A percentile compares a stretch with the other conserved stretches of the same genome.
These are phyloP conservation scores for Lepidium aucheri DNA, from an alignment of 345 rosid species.

Conservation along the genomic window DNA sequence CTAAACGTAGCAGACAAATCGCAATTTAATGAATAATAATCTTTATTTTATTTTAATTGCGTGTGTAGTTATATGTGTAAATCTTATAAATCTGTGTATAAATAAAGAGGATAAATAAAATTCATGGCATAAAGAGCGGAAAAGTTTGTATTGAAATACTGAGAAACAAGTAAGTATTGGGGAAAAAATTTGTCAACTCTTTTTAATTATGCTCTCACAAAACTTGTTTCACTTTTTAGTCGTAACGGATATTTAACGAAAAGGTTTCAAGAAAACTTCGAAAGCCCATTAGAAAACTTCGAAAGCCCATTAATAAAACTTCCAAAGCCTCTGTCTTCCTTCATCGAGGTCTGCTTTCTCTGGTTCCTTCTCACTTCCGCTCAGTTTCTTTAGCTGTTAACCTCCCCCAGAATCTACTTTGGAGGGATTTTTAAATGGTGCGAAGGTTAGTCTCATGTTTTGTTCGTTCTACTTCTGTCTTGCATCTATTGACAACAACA, in stretches of 20 bases:
- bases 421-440: conserved; percentile 5
- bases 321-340: background rate
- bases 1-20: no score
- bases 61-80: no score
- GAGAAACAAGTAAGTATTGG: no score
- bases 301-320: background rate
- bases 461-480: background rate
- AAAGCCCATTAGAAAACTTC: background rate
- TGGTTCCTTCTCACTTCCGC: background rate
- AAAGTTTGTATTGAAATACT: no score
- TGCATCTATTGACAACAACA: background rate
- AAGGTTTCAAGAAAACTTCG: background rate
- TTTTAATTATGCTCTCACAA: no score
- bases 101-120: no score
- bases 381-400: background rate
- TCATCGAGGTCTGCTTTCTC: background rate
- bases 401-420: background rate
- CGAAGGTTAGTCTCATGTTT: conserved; percentile 15
- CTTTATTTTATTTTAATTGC: no score
- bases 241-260: background rate
- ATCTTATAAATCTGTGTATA: no score
- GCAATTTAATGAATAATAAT: no score
- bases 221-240: no score
- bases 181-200: no score
- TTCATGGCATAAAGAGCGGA: no score